Evolutionary conservation across 345 rosid genomes (phyloP), one percentile per base, ranked within the genome.

Genomic region (Camelina sativa): DNA sequence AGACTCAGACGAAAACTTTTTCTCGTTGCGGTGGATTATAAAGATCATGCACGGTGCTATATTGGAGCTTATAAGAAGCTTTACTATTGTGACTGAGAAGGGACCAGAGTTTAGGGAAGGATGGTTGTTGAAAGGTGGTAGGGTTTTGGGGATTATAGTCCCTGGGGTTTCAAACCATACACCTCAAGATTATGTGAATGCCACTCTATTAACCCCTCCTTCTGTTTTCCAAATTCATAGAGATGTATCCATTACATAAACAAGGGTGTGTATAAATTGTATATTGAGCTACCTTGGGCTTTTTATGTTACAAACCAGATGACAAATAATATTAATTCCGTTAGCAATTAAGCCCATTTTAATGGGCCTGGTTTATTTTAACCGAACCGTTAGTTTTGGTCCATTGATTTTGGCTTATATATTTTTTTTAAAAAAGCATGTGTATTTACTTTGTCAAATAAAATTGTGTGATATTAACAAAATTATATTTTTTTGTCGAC

Each of bases 21-120:
- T 85, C 76, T 80, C 91, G 0, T 76, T 76, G 22, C 0, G 74
- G 4, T 59, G 61, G 28, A 59, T 37, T 5, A 53, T 73, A 43
- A 64, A 62, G 7, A 82, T 81, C 83, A 81, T 69, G 51, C 41
- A 15, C 41, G 80, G 72, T 65, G 86, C 85, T 0, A 4, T 78
- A 7, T 38, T 61, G 62, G 97, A 91, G 84, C 65, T 91, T 2
- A 62, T 82, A 13, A 81, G 97, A 76, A 86, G 94, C 57, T 90
- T 88, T 67, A 81, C 84, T 1, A 80, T 90, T 34, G 11, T 17
- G 7, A 8, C 12, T 43, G 74, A 73, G 30, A 77, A 77, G 52
- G 86, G 86, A 35, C 38, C 76, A 0, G 80, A 79, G 5, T 84
- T 52, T n/a, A 67, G 20, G n/a, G 89, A 84, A 77, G 83, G 82